These are phyloP conservation scores for Celoporthe dispersa DNA, from an alignment of 2,329 filamentous ascomycete species.

Conservation along the genomic window DNA sequence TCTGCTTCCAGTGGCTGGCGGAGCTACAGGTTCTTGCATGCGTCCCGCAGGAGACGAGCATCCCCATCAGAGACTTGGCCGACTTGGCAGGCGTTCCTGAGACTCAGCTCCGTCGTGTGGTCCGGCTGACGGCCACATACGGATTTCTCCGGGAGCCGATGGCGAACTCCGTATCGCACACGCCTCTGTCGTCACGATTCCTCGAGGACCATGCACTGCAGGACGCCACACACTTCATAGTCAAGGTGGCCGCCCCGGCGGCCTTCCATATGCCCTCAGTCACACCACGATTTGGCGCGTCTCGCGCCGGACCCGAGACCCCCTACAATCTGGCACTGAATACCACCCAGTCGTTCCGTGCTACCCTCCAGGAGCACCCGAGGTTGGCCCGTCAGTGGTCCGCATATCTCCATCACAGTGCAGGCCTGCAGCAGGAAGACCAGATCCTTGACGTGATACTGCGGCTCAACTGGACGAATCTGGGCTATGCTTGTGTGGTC, in stretches of 20 bases:
- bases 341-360: constrained; percentile 28
- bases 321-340: constrained; percentile 33
- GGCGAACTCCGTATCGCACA: constrained; percentile 43
- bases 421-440: constrained; percentile 28
- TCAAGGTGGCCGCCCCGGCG: constrained; percentile 40
- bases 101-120: constrained; percentile 41
- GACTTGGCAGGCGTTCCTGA: constrained; percentile 46
- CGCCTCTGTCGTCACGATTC: constrained; percentile 43
- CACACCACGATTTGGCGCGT: constrained; percentile 29
- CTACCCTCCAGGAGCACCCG: constrained; percentile 32
- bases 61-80: constrained; percentile 46
- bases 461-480: constrained; percentile 37
- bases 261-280: constrained; percentile 41
- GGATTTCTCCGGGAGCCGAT: constrained; percentile 44
- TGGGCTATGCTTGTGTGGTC: constrained; percentile 36
- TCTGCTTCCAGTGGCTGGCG: constrained; percentile 48
- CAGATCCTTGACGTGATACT: constrained; percentile 34
- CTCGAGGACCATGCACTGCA: constrained; percentile 39
- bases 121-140: constrained; percentile 38
- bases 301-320: constrained; percentile 23
- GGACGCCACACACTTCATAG: constrained; percentile 46
- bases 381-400: constrained; percentile 39
- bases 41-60: constrained; percentile 44
- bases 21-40: constrained; percentile 50
- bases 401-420: not conserved